Conservation (phyloP, 2,329 filamentous ascomycete species). For the Fusarium graminum region DNA sequence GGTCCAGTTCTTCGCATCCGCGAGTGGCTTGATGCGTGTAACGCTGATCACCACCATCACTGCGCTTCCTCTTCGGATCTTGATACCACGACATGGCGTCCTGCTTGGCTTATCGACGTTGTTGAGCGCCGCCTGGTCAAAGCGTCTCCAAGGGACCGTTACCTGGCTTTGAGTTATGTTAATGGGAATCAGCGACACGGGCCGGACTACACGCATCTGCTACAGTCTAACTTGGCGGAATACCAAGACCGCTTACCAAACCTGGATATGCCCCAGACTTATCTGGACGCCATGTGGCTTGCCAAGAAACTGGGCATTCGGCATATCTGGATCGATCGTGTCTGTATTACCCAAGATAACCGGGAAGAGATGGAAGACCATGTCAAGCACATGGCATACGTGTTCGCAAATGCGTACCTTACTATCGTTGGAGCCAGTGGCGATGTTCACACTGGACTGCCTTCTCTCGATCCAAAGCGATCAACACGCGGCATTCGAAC, state of each 20-base stretch:
- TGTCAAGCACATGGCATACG: conserved; percentile 59
- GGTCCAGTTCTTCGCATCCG: conserved; percentile 57
- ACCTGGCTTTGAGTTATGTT: conserved; percentile 62
- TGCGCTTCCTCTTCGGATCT: conserved; percentile 51
- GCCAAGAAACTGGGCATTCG: conserved; percentile 59
- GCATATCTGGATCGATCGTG: conserved; percentile 62
- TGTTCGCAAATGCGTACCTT: conserved; percentile 61
- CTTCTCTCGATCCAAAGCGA: conserved; percentile 54
- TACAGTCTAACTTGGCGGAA: conserved; percentile 55
- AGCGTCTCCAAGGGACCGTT: conserved; percentile 56
- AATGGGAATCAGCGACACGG: conserved; percentile 54
- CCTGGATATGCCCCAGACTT: conserved; percentile 56
- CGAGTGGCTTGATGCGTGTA: conserved; percentile 60
- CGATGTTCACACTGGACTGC: conserved; percentile 56
- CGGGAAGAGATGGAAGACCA: conserved; percentile 56
- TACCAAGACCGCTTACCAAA: conserved; percentile 55
- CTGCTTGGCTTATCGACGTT: conserved; percentile 58
- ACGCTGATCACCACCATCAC: conserved; percentile 58
- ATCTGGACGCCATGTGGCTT: conserved; percentile 61
- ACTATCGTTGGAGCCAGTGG: conserved; percentile 60
- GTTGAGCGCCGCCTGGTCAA: conserved; percentile 57
- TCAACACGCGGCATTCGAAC: conserved; percentile 46
- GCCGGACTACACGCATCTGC: conserved; percentile 50
- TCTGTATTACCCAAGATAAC: conserved; percentile 62
- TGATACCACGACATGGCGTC: conserved; percentile 54